A percentile compares a stretch with the other conserved stretches of the same genome.
These are phyloP conservation scores for Solanum hybrid DNA, from an alignment of 305 asterid species.

Conservation along the genomic window DNA sequence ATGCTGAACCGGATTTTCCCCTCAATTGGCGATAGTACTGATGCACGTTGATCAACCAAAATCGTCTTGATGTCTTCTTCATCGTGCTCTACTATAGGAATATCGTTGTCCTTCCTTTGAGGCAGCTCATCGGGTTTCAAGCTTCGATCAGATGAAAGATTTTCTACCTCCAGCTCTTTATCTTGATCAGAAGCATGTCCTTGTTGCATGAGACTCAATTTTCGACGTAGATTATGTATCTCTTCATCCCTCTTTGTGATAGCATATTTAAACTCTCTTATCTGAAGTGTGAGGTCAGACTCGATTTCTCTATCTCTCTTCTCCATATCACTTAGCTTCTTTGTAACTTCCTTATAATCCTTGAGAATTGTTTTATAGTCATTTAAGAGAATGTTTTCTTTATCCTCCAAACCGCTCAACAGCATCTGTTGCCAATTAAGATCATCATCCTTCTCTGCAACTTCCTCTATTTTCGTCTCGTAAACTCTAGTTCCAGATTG, in stretches of 20 bases:
- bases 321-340: conserved; percentile 48
- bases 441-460: conserved; percentile 26
- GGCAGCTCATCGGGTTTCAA: neutral
- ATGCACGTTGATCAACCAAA: conserved; percentile 20
- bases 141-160: neutral
- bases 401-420: conserved; percentile 59
- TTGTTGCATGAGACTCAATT: conserved; percentile 19
- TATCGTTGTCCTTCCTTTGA: conserved; percentile 7
- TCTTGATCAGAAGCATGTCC: conserved; percentile 15
- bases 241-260: conserved; percentile 60
- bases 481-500: neutral
- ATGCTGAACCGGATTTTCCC: conserved; percentile 47
- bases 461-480: conserved; percentile 12
- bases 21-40: conserved; percentile 31
- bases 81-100: neutral
- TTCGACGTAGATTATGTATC: conserved; percentile 41
- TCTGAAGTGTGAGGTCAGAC: conserved; percentile 44
- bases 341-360: conserved; percentile 67
- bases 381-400: conserved; percentile 52
- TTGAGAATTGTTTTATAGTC: conserved; percentile 60
- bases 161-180: conserved; percentile 14
- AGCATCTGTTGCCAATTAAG: conserved; percentile 62
- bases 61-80: conserved; percentile 28
- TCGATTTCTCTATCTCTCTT: conserved; percentile 49
- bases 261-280: conserved; percentile 47